Evolutionary conservation across 805 yeast genomes (phyloP), one percentile per base, ranked within the genome.

Genomic region (Metschnikowia gruessii): DNA sequence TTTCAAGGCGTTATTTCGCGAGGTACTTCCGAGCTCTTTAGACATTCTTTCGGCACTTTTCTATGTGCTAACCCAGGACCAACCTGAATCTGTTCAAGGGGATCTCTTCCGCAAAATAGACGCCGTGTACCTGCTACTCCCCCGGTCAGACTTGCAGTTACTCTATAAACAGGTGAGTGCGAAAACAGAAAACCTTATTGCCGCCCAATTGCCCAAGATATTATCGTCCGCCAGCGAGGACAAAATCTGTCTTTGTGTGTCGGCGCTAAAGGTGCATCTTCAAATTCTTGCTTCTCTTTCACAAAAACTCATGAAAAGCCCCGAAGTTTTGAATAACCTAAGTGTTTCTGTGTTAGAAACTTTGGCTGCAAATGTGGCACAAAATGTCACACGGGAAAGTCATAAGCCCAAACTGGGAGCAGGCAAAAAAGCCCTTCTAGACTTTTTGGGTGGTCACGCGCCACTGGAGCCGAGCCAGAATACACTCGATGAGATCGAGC

Each of bases 201-300:
- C 53, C 11, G 46, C 50, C 22, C 69, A 67, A 44, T 40, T 68
- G 22, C 47, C 63, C 2, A 34, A 60, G 2, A 50, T 63, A 0
- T 42, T 69, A 28, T 46, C 53, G 2, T 62, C 72, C 3, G 45
- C 65, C 2, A 69, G 64, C 30, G 74, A 69, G 3, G 71, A 66
- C 3, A 67, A 62, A 46, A 56, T 68, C 3, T 45, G 57, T 3
- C 36, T 61, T 4, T 62, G 55, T 39, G 28, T 65, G 2, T 49
- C 60, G 7, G 63, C 73, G 0, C 21, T 70, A 2, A 59, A 66
- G 42, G 59, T 70, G 13, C 71, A 69, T 33, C 56, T 68, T 21
- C 39, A 49, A 13, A 37, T 69, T 2, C 19, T 40, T 24, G 24
- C 34, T 1, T 4, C 29, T 3, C 34, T 40, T n/a, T 15, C 21